These are phyloP conservation scores for Lachnellula occidentalis DNA, from an alignment of 2,329 filamentous ascomycete species.

Conservation along the genomic window DNA sequence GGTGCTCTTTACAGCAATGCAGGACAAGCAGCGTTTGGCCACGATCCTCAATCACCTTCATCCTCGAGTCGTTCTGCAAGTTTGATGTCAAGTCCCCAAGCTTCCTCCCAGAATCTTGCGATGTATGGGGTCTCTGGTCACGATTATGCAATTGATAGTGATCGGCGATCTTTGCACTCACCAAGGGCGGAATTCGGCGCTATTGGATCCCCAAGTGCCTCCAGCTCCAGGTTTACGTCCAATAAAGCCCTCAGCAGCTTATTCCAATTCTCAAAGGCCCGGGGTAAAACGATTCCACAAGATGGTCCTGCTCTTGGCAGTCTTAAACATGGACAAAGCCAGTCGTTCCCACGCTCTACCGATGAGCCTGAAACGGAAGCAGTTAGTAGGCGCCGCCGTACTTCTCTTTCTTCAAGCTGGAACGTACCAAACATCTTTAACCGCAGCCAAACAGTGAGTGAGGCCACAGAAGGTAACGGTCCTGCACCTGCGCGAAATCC, in stretches of 20 bases:
- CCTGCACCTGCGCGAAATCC: slow-evolving; percentile 28
- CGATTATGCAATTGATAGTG: slow-evolving; percentile 23
- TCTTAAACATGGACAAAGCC: slow-evolving; percentile 66
- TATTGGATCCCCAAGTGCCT: slow-evolving; percentile 25
- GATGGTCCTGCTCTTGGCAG: slow-evolving; percentile 62
- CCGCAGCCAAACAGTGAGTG: slow-evolving; percentile 22
- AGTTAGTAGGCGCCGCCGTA: slow-evolving; percentile 46
- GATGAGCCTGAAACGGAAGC: slow-evolving; percentile 54
- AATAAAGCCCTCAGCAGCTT: slow-evolving; percentile 44
- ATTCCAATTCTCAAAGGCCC: slow-evolving; percentile 55
- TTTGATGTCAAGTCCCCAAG: slow-evolving; percentile 56
- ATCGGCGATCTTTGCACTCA: slow-evolving; percentile 26
- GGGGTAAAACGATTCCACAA: slow-evolving; percentile 54
- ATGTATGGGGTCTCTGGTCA: slow-evolving; percentile 37
- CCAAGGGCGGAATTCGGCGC: slow-evolving; percentile 25
- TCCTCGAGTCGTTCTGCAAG: slow-evolving; percentile 54
- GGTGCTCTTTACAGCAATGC: slow-evolving; percentile 34
- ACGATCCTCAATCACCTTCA: slow-evolving; percentile 54
- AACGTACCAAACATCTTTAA: slow-evolving; percentile 37
- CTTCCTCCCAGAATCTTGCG: slow-evolving; percentile 52
- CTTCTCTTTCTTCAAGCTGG: slow-evolving; percentile 54
- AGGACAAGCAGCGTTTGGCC: slow-evolving; percentile 32
- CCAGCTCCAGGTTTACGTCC: slow-evolving; percentile 35
- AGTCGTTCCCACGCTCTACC: slow-evolving; percentile 63
- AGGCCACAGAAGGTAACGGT: slow-evolving; percentile 27